Conservation (phyloP, 805 yeast genomes). For the Isabelozyma heimii region DNA sequence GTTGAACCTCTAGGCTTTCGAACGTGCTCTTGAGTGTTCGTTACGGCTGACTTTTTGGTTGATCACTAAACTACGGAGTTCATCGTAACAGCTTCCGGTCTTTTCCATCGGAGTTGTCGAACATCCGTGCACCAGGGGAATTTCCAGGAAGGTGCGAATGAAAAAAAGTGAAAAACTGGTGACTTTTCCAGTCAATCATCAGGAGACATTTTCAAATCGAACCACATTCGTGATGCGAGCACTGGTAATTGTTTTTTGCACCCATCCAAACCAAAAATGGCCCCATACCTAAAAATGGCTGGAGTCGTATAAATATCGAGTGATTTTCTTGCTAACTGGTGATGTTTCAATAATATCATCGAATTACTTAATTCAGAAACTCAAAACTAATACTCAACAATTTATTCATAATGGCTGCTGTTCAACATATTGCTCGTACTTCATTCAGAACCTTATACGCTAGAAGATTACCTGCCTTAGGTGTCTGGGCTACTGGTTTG, state of each 20-base stretch:
- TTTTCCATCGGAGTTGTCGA: neutral
- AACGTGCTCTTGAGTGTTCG: too few relatives aligned
- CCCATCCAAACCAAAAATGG: neutral
- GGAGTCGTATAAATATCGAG: neutral
- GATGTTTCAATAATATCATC: neutral
- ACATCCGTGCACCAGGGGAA: neutral
- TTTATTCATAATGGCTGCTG: constrained; percentile 10
- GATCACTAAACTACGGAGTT: too few relatives aligned
- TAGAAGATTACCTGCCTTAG: constrained; percentile 28
- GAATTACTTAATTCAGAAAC: neutral
- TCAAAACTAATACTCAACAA: neutral
- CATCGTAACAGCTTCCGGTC: neutral
- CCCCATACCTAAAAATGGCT: neutral
- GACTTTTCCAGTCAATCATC: neutral
- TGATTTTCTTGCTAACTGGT: neutral
- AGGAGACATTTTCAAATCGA: neutral
- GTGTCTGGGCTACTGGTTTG: constrained; percentile 29
- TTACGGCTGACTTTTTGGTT: too few relatives aligned
- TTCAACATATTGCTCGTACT: constrained; percentile 12
- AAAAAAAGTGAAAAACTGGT: neutral
- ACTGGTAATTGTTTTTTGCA: neutral
- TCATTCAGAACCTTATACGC: constrained; percentile 19
- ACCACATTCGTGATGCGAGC: neutral
- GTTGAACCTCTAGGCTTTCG: too few relatives aligned
- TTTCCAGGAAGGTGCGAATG: neutral